Base-by-base conservation (phyloP, 2,329 filamentous ascomycete species). In the Byssoonygena ceratinophila region DNA sequence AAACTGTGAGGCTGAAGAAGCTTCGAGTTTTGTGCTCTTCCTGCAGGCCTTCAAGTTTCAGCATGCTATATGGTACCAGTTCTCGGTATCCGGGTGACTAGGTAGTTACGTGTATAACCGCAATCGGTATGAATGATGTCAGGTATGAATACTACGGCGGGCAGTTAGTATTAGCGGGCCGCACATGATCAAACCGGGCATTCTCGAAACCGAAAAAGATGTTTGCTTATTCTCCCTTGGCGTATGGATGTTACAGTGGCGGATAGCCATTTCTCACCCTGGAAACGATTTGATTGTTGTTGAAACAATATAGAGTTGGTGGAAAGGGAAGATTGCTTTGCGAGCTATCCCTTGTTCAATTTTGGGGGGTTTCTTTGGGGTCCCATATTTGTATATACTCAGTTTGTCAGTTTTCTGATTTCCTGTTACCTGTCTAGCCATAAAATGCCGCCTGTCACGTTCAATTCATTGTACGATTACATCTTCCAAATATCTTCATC, bases 341-440 rank as follows among this genome's bases (percentile, higher is more conserved):
- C 49, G 27, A 7, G 18, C 25, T 45, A 51, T 27, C 49, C 29
- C n/a, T 51, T 25, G 36, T 45, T 44, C 48, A 43, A 27, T 44
- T 44, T 44, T 41, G 32, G 8, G 36, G 37, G 34, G 34, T 51
- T 51, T 14, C 11, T 36, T n/a, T 27, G 49, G 29, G 34, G 29
- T 51, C 48, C 27, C 16, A 31, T 29, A 51, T 36, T 45, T 51
- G 49, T 51, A 51, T 51, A 51, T 51, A 51, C 41, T 45, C 40
- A 36, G 25, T 44, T 20, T 50, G 32, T 32, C 34, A 32, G 34
- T 45, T 20, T 45, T 51, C 11, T 27, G 22, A 32, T 45, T 44
- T 37, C 6, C 20, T 14, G 12, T 16, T 36, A 37, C 40, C 31
- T 40, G 18, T 45, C 45, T 39, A 45, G 49, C 49, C 31, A 37